Conservation (phyloP, 1,284 basidiomycete genomes). For the Papiliotrema nemorosa region DNA sequence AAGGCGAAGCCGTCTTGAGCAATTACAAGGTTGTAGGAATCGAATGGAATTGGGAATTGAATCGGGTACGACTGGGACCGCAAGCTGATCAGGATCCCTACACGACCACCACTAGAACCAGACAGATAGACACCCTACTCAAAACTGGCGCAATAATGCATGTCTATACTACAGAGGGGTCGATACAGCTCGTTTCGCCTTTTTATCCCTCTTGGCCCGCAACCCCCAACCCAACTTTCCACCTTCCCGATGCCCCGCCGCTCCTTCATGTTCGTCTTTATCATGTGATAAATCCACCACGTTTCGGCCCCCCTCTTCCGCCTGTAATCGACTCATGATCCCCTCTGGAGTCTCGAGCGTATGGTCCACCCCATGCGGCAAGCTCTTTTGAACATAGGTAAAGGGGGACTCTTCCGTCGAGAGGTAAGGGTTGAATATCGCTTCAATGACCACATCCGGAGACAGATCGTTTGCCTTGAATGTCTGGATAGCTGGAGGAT, state of each 20-base stretch:
- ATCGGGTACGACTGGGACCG: background rate
- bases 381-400: no score
- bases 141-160: background rate
- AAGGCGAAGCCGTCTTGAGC: no score
- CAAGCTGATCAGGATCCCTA: background rate
- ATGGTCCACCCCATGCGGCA: conserved; percentile 5
- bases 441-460: conserved; percentile 41
- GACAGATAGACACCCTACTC: background rate
- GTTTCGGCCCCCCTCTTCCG: no score
- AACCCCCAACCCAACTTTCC: background rate
- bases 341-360: background rate
- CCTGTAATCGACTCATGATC: no score
- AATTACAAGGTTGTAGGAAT: no score
- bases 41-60: no score
- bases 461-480: conserved; percentile 18
- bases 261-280: background rate
- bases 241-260: background rate
- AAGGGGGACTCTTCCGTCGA: conserved; percentile 34
- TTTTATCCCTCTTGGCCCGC: background rate
- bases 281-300: no score
- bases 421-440: conserved; percentile 41
- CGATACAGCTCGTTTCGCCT: background rate
- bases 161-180: no score
- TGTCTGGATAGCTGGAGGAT: conserved; percentile 5
- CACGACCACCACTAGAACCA: background rate